Conservation (phyloP, 352 stramenopile species). For the Aphanomyces euteiches region DNA sequence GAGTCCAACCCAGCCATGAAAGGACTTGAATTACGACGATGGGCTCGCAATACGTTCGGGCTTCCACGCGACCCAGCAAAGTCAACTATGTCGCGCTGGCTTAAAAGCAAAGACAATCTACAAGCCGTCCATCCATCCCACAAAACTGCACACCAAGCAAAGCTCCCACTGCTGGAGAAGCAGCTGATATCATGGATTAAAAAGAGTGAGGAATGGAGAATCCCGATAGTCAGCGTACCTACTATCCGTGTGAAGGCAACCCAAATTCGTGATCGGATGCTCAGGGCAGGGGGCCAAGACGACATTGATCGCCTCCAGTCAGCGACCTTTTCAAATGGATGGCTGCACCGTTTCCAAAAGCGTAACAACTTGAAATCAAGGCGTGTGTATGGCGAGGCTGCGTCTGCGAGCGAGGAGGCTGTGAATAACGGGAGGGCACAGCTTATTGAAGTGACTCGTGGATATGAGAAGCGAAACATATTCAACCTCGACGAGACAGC, state of each 20-base stretch:
- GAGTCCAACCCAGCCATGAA: slow-evolving; percentile 12
- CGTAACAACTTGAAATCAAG: slow-evolving; percentile 14
- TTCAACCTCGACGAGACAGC: not conserved
- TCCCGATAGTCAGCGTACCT: not conserved
- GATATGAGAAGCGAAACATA: not conserved
- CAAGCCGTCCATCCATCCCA: slow-evolving; percentile 4
- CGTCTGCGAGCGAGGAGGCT: too few species aligned
- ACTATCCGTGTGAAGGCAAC: slow-evolving; percentile 8
- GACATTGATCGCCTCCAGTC: not conserved
- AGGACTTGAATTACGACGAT: slow-evolving; percentile 11
- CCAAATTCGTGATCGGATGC: slow-evolving; percentile 1
- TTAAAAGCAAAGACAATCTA: not conserved
- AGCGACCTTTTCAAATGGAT: slow-evolving; percentile 9
- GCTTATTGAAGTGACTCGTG: too few species aligned
- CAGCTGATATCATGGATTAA: not conserved
- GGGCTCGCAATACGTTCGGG: slow-evolving; percentile 5
- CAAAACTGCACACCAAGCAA: slow-evolving; percentile 6
- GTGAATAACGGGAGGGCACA: too few species aligned
- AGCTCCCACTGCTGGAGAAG: not conserved
- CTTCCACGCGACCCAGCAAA: slow-evolving; percentile 9
- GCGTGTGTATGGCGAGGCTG: too few species aligned
- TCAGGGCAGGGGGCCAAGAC: not conserved
- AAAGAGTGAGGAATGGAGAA: slow-evolving; percentile 9
- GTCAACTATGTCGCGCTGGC: slow-evolving; percentile 13
- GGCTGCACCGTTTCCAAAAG: slow-evolving; percentile 11